Evolutionary conservation across 305 asterid species (phyloP).

Genomic region (Euphrasia arctica): DNA sequence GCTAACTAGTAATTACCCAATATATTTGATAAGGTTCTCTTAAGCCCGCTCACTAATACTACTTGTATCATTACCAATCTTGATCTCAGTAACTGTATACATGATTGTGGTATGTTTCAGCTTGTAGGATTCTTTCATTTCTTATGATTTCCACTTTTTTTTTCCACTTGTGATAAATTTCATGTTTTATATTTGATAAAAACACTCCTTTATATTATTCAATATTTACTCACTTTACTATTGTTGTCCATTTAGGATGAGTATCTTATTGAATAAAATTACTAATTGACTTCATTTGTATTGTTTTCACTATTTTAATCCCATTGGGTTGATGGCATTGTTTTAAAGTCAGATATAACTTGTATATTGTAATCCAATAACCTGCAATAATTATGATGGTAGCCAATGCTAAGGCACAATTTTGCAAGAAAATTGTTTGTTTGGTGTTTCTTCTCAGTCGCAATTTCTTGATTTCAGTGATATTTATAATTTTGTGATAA

Average conservation of each 20-base stretch:
- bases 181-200: not conserved
- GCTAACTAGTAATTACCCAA: not conserved
- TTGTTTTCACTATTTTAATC: constrained; percentile 1
- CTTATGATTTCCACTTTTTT: not conserved
- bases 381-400: not conserved
- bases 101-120: constrained; percentile 3
- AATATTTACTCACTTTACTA: not conserved
- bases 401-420: not conserved
- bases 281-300: constrained; percentile 1
- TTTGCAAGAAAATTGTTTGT: not conserved
- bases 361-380: not conserved
- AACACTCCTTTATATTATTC: not conserved
- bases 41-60: constrained; percentile 11
- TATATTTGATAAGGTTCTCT: constrained; percentile 10
- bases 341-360: not conserved
- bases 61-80: not conserved
- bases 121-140: not conserved
- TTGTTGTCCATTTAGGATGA: constrained; percentile 5
- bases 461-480: not conserved
- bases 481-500: constrained; percentile 12
- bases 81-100: not conserved
- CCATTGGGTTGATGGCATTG: not conserved
- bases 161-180: constrained; percentile 4
- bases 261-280: constrained; percentile 1
- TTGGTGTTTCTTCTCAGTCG: not conserved